Base-by-base conservation (phyloP, 805 yeast species). In the Schwanniomyces pseudopolymorphus region DNA sequence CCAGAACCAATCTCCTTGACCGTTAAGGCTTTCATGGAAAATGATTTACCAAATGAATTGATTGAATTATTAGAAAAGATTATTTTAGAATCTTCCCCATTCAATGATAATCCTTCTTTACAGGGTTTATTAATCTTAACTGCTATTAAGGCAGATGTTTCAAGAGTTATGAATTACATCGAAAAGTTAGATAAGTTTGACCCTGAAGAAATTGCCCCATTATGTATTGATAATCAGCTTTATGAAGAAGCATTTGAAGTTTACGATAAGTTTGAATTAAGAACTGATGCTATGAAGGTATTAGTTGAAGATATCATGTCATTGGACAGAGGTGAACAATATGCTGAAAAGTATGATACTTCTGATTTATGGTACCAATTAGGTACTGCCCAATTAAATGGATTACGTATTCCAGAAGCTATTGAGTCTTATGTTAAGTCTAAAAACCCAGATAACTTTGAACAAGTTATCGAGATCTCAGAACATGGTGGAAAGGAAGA, bases 401-500 rank as follows among this genome's bases (percentile, higher is more conserved):
- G 97, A 43, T 78, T 91, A 61, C 83, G 98, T 58, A 82, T 94
- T 50, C 84, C 89, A 42, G 98, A 92, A 59, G 89, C 98, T 26
- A 87, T 94, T 60, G 84, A 83, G 46, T 90, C 98, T 6, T 94
- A 94, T 65, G 87, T 91, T 59, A 87, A 83, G 59, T 96, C 98
- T 36, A 83, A 86, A 59, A 96, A 92, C 66, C 94, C 98, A 48
- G 80, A 87, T 44, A 89, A 94, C 74, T 94, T 77, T 62, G 89
- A 83, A 47, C 89, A 87, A 58, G 97, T 92, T 39, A 92, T 94
- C 69, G 98, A 94, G 59, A 87, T 90, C 46, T 63, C 98, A 40
- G 95, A 91, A 63, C 95, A 88, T 60, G 96, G 97, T 28, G 98
- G 97, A 53, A 92, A 91, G 66, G 96, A 84, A 65, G 97, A 92